Conservation (phyloP, 257 asterid species). For the Lycium ferocissimum region DNA sequence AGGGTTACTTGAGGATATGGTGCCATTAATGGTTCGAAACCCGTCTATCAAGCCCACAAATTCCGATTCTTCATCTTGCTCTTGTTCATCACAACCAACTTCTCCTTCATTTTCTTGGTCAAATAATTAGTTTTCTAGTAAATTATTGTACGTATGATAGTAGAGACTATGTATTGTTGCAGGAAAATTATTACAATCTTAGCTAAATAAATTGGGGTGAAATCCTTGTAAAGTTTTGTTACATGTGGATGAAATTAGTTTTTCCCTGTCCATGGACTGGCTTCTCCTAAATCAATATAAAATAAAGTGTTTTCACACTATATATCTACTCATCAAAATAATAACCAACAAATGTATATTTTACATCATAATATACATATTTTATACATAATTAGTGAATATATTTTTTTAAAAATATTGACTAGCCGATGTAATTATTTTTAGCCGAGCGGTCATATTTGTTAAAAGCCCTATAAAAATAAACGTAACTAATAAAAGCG, state of each 20-base stretch:
- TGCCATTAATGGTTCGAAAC: constrained; percentile 69
- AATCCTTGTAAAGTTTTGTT: not conserved
- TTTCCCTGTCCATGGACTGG: not conserved
- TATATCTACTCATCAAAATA: not conserved
- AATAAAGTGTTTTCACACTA: not conserved
- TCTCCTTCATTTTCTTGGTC: constrained; percentile 67
- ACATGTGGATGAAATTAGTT: not conserved
- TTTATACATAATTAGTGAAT: no score
- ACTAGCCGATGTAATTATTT: no score
- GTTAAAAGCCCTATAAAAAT: no score
- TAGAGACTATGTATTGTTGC: not conserved
- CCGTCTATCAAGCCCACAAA: constrained; percentile 46
- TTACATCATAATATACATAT: not conserved
- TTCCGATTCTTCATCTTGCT: constrained; percentile 54
- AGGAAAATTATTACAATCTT: not conserved
- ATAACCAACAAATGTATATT: no score
- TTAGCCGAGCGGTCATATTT: no score
- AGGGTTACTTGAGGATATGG: constrained; percentile 93
- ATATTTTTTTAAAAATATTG: no score
- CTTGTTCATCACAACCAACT: constrained; percentile 67
- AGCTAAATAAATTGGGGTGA: not conserved
- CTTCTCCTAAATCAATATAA: not conserved
- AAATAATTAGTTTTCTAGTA: constrained; percentile 8
- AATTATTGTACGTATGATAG: not conserved
- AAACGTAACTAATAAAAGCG: no score